Conservation (phyloP, 768 basidiomycete species). For the Chalciporus sphaerocephalus region DNA sequence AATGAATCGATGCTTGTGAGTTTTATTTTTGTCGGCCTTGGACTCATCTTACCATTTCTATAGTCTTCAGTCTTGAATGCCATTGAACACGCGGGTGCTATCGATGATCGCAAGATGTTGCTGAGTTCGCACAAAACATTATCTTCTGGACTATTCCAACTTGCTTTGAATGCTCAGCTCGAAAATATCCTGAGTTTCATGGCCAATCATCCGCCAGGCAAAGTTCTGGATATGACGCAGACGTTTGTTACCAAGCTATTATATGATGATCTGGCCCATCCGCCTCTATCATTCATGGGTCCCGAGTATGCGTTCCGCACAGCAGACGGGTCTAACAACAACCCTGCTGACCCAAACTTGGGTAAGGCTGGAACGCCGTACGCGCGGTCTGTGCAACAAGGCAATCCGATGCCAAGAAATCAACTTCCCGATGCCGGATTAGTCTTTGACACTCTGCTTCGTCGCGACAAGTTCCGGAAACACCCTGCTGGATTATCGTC, state of each 20-base stretch:
- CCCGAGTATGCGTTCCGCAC: constrained; percentile 60
- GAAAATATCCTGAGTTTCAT: constrained; percentile 66
- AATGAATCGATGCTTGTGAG: constrained; percentile 27
- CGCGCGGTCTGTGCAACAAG: constrained; percentile 76
- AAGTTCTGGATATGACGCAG: constrained; percentile 37
- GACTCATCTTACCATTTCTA: not conserved
- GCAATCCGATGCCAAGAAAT: constrained; percentile 57
- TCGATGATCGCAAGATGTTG: constrained; percentile 76
- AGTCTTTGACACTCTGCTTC: constrained; percentile 75
- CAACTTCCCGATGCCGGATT: constrained; percentile 76
- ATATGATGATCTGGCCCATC: constrained; percentile 80
- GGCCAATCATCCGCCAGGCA: constrained; percentile 51
- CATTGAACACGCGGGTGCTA: constrained; percentile 51
- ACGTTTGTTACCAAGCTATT: constrained; percentile 47
- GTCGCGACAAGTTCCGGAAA: constrained; percentile 65
- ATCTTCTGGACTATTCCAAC: not conserved
- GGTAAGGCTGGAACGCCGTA: constrained; percentile 79
- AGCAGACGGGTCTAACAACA: constrained; percentile 79
- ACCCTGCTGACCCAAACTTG: constrained; percentile 60
- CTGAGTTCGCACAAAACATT: constrained; percentile 38
- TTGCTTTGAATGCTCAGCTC: constrained; percentile 41
- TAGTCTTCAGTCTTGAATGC: constrained; percentile 62
- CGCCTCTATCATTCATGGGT: constrained; percentile 66
- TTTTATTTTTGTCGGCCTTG: not conserved
- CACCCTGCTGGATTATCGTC: constrained; percentile 80